Percentiles rank a stretch among this genome's conserved stretches.
Conservation (phyloP, 352 stramenopile genomes). For the Globisporangium sylvaticum region DNA sequence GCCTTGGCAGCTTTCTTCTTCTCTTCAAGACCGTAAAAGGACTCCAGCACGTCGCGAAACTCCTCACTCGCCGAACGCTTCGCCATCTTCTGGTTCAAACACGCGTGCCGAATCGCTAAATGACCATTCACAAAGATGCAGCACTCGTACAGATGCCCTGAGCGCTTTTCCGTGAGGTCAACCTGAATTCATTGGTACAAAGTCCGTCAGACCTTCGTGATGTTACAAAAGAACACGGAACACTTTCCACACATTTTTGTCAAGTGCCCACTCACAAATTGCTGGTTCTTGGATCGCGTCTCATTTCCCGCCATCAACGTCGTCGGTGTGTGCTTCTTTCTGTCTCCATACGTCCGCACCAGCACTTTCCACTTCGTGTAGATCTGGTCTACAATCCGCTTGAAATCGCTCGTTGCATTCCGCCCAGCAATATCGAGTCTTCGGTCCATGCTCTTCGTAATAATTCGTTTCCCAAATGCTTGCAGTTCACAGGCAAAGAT, state of each 20-base stretch:
- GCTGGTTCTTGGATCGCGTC: slow-evolving; percentile 37
- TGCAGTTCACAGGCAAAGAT: slow-evolving; percentile 28
- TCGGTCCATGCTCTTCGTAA: slow-evolving; percentile 24
- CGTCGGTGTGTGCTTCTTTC: slow-evolving; percentile 37
- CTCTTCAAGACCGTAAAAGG: slow-evolving; percentile 19
- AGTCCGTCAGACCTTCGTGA: slow-evolving; percentile 3
- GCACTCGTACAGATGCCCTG: slow-evolving; percentile 39
- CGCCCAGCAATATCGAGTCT: slow-evolving; percentile 32
- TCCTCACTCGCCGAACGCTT: slow-evolving; percentile 70
- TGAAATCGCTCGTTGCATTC: slow-evolving; percentile 27
- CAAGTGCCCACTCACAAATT: slow-evolving; percentile 12
- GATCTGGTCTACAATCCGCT: slow-evolving; percentile 34
- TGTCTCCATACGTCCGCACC: slow-evolving; percentile 40
- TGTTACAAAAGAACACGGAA: too few species aligned
- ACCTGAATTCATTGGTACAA: slow-evolving; percentile 11
- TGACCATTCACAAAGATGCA: slow-evolving; percentile 42
- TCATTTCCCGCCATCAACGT: slow-evolving; percentile 71
- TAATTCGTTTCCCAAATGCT: slow-evolving; percentile 30
- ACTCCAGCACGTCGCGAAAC: slow-evolving; percentile 62
- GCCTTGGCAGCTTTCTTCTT: slow-evolving; percentile 3
- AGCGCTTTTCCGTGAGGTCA: slow-evolving; percentile 13
- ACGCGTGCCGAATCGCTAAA: slow-evolving; percentile 52
- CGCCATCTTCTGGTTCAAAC: slow-evolving; percentile 64
- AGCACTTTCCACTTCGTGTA: slow-evolving; percentile 46
- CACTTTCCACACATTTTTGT: too few species aligned